Conservation (phyloP, 306 rosid species). For the Luffa aegyptiaca region DNA sequence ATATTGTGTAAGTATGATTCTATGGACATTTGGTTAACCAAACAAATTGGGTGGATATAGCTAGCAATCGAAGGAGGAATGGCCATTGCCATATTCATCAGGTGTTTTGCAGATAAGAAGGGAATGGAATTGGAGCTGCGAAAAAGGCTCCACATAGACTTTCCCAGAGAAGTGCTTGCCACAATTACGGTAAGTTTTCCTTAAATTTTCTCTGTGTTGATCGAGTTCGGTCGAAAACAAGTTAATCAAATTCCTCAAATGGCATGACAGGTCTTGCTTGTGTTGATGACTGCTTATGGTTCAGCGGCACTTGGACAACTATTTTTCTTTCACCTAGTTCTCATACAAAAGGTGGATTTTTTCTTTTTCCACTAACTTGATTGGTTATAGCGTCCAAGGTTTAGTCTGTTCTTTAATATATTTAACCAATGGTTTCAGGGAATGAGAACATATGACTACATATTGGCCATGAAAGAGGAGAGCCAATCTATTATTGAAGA, state of each 20-base stretch:
- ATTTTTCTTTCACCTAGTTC: constrained; percentile 87
- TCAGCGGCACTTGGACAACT: constrained; percentile 92
- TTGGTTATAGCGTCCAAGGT: neutral
- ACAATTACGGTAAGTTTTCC: constrained; percentile 50
- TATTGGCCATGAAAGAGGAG: constrained; percentile 88
- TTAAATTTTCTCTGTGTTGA: neutral
- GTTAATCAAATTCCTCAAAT: neutral
- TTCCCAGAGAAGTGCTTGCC: constrained; percentile 77
- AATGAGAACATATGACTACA: constrained; percentile 90
- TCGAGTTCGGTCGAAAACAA: neutral
- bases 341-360: constrained; percentile 65
- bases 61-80: constrained; percentile 75
- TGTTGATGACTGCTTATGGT: constrained; percentile 61
- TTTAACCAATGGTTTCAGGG: constrained; percentile 37
- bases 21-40: neutral
- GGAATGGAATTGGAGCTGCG: constrained; percentile 68
- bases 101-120: constrained; percentile 67
- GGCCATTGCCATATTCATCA: constrained; percentile 63
- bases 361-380: neutral
- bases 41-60: constrained; percentile 22
- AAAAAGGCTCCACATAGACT: constrained; percentile 37
- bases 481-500: constrained; percentile 53
- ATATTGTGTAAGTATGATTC: neutral
- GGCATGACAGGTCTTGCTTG: constrained; percentile 47
- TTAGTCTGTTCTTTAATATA: neutral